Percentiles rank a stretch among this genome's conserved stretches.
phyloP scores from a whole-genome alignment of 1,284 basidiomycete species.

The Polyporus tsugae region DNA sequence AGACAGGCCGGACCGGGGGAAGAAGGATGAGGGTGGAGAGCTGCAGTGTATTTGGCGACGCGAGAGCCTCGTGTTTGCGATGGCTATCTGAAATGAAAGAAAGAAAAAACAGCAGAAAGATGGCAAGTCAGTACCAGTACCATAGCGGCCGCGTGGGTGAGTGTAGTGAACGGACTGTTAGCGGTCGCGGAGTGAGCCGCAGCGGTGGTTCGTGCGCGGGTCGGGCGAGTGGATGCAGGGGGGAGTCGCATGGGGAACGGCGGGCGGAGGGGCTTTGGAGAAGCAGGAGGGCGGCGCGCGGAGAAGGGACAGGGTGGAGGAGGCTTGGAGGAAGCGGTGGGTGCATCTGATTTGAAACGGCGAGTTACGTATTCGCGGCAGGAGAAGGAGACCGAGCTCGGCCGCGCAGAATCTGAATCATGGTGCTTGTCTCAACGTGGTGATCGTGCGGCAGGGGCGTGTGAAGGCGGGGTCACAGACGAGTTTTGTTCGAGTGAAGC shows the following conservation, averaged over 20 bases:
- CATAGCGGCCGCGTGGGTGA: constrained; percentile 9
- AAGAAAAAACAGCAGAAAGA: neutral
- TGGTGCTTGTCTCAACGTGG: constrained; percentile 27
- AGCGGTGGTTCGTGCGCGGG: constrained; percentile 1
- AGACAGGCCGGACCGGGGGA: constrained; percentile 17
- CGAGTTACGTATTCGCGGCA: constrained; percentile 27
- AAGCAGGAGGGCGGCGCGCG: constrained; percentile 8
- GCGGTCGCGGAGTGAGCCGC: constrained; percentile 4
- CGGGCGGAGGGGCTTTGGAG: constrained; percentile 17
- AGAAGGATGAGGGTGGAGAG: neutral
- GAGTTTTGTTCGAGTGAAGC: neutral
- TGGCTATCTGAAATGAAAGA: constrained; percentile 14
- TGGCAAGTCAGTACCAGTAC: constrained; percentile 3
- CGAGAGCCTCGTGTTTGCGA: constrained; percentile 14
- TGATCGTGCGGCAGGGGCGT: constrained; percentile 31
- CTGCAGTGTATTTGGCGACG: constrained; percentile 1
- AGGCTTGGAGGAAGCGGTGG: constrained; percentile 9
- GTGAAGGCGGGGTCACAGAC: constrained; percentile 20
- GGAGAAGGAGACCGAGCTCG: constrained; percentile 11
- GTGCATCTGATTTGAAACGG: constrained; percentile 26
- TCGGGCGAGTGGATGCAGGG: constrained; percentile 3
- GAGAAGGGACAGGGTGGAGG: constrained; percentile 3
- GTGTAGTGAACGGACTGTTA: neutral
- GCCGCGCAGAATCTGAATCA: constrained; percentile 13
- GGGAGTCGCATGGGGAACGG: constrained; percentile 1